These are phyloP conservation scores for Canavalia ensiformis DNA, from an alignment of 306 rosid species.

Conservation along the genomic window DNA sequence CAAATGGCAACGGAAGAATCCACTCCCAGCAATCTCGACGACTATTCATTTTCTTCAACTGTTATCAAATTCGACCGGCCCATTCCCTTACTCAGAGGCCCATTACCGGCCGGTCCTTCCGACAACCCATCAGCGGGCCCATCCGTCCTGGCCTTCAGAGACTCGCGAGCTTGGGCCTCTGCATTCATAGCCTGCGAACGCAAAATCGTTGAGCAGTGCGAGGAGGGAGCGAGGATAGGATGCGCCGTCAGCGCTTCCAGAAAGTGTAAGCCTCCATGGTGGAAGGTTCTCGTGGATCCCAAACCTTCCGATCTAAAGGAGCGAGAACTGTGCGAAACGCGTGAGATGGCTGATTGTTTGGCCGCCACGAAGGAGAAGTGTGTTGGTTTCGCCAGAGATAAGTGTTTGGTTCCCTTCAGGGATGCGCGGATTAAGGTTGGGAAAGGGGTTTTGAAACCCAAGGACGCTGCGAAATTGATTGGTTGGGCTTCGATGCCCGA, in stretches of 20 bases:
- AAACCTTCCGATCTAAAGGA: slow-evolving; percentile 60
- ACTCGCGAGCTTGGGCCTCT: slow-evolving; percentile 72
- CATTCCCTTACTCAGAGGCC: slow-evolving; percentile 73
- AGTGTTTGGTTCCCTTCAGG: slow-evolving; percentile 68
- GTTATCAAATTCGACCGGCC: slow-evolving; percentile 64
- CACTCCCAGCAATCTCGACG: slow-evolving; percentile 50
- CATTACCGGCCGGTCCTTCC: slow-evolving; percentile 55
- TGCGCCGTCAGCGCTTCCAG: slow-evolving; percentile 58
- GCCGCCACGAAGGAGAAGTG: slow-evolving; percentile 55
- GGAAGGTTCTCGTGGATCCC: slow-evolving; percentile 63
- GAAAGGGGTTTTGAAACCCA: slow-evolving; percentile 47
- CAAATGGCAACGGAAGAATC: slow-evolving; percentile 48
- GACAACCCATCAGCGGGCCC: slow-evolving; percentile 61
- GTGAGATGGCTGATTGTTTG: slow-evolving; percentile 50
- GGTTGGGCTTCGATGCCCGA: slow-evolving; percentile 54
- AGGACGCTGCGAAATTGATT: slow-evolving; percentile 58
- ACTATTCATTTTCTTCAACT: slow-evolving; percentile 66
- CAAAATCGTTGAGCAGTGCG: slow-evolving; percentile 72
- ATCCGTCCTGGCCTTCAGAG: slow-evolving; percentile 71
- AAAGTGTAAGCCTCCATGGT: slow-evolving; percentile 79
- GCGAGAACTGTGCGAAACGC: slow-evolving; percentile 73
- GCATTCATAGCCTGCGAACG: slow-evolving; percentile 67
- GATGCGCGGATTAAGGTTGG: slow-evolving; percentile 67
- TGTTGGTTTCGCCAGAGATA: slow-evolving; percentile 64
- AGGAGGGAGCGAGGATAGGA: slow-evolving; percentile 73